Evolutionary conservation across 2,329 filamentous ascomycete genomes (phyloP), one percentile per base, ranked within the genome.

Genomic region (Talaromyces sp.): DNA sequence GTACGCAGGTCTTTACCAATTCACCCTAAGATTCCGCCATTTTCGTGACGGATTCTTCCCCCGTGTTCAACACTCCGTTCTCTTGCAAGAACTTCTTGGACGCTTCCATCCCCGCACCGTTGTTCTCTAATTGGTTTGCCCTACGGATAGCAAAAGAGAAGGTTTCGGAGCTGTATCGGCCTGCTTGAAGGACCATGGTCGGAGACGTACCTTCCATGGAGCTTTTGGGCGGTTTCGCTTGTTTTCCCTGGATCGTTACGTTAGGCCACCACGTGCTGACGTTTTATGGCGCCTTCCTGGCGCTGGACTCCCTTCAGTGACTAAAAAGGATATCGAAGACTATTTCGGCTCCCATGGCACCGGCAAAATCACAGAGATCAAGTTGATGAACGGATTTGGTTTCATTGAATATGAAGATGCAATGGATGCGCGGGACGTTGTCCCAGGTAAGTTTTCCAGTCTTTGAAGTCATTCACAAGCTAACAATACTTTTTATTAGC

Each of bases 401-500:
- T 99, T 99, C 84, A 97, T 99, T 78, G 95, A 99, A 81, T 99
- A 98, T 82, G 96, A 97, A 81, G 95, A 98, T 83, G 89, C 93
- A 66, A 92, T 97, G 91, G 95, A 99, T 83, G 95, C 95, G 72
- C 91, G 94, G 77, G 95, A 99, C 82, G 93, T 99, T 70, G 95
- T 99, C 75, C 95, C 95, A 81, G 94, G 95, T 97, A 87, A 83
- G 89, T 75, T 66, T 61, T 67, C 51, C 64, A 64, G 63, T 66
- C 64, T 58, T 65, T 68, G 65, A 36, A 58, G 1, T 58, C 7
- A 38, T 25, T 47, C 40, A 22, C n/a, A 8, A 34, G 67, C 72
- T 74, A 70, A 73, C 63, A 22, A 29, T 45, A 27, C n/a, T 34
- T 54, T 22, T 64, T 40, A 65, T 27, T 72, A 86, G 84, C 84